Percentiles rank a stretch among this genome's conserved stretches.
Evolutionary conservation across 1,139 yeast species (phyloP).

Genomic region (Scheffersomyces segobiensis): DNA sequence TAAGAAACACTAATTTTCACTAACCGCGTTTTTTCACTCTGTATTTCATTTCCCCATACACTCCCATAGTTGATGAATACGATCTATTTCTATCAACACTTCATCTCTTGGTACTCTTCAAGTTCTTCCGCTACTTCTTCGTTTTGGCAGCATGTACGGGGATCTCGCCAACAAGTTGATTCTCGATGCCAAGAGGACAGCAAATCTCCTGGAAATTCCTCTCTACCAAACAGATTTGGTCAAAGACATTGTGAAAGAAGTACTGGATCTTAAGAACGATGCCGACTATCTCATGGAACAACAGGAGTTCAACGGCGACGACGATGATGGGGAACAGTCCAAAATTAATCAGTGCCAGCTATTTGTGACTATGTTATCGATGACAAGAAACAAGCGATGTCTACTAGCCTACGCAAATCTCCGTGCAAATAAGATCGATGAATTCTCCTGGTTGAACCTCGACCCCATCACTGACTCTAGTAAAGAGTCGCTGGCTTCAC

Average conservation of each 20-base stretch:
- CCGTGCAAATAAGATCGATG: slow-evolving; percentile 67
- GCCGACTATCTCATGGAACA: slow-evolving; percentile 38
- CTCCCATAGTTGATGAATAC: background rate
- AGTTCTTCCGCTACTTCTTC: background rate
- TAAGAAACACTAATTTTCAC: background rate
- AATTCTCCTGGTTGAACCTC: slow-evolving; percentile 66
- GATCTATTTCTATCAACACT: background rate
- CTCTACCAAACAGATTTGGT: slow-evolving; percentile 76
- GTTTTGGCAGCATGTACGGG: slow-evolving; percentile 66
- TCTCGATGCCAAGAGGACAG: slow-evolving; percentile 80
- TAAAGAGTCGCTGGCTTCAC: slow-evolving; percentile 1
- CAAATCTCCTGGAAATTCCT: slow-evolving; percentile 67
- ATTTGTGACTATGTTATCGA: slow-evolving; percentile 77
- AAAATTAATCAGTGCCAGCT: slow-evolving; percentile 67
- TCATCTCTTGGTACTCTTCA: background rate
- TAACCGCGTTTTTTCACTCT: background rate
- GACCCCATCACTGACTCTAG: slow-evolving; percentile 32
- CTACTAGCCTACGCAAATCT: slow-evolving; percentile 77
- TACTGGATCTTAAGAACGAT: slow-evolving; percentile 55
- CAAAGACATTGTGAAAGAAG: slow-evolving; percentile 61
- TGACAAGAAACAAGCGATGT: slow-evolving; percentile 88
- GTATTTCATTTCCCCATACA: background rate
- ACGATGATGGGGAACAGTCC: slow-evolving; percentile 32
- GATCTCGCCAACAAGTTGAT: slow-evolving; percentile 81
- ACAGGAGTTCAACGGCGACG: slow-evolving; percentile 16